Evolutionary conservation across 2,329 filamentous ascomycete genomes (phyloP).

Genomic region (Verticillium tricorpus): DNA sequence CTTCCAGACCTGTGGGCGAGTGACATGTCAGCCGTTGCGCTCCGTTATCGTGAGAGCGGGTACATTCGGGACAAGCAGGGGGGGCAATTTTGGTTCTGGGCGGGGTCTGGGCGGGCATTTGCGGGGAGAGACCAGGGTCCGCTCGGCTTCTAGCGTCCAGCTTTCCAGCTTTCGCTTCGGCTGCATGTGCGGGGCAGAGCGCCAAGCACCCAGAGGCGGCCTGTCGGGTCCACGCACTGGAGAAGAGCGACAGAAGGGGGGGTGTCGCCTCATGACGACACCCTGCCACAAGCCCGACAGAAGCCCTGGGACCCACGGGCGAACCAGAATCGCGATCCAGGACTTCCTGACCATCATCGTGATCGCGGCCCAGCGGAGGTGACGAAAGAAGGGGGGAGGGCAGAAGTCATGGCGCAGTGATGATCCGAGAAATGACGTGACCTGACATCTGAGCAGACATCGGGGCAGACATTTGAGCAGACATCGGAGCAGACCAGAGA

Average conservation of each 20-base stretch:
- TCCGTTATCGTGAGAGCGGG: background rate
- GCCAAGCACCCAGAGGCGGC: background rate
- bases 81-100: background rate
- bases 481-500: too few relatives aligned
- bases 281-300: background rate
- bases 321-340: background rate
- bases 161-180: background rate
- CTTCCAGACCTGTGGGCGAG: constrained; percentile 78
- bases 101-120: background rate
- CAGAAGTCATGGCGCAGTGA: background rate
- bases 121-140: background rate
- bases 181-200: background rate
- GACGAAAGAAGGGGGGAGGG: background rate
- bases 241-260: background rate
- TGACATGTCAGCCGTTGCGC: constrained; percentile 9
- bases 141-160: too few relatives aligned
- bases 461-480: too few relatives aligned
- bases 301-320: background rate
- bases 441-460: background rate
- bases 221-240: background rate
- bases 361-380: background rate
- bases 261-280: background rate
- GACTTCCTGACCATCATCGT: background rate
- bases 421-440: background rate
- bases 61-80: background rate